Base-by-base conservation (phyloP, 2,329 filamentous ascomycete genomes). In the Pleomassaria siparia region DNA sequence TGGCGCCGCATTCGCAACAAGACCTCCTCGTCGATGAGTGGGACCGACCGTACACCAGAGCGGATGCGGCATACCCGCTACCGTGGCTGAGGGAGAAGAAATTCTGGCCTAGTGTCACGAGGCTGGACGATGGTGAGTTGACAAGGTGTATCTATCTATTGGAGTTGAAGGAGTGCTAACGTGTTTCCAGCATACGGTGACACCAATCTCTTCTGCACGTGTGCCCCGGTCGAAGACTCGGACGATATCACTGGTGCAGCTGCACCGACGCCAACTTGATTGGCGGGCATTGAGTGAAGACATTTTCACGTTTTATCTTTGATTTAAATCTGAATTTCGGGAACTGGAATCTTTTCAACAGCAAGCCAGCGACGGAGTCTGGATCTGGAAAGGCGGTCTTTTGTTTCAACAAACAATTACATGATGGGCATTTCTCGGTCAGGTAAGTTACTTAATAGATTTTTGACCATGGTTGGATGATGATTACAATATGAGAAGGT, bases 181-280 rank as follows among this genome's bases (percentile, higher is more conserved):
- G 12, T 22, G 4, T 16, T 16, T 16, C 25, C 59, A 92, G 89
- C 89, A 11, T 96, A 89, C 64, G 91, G 91, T 50, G 91, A 96
- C 67, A 82, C 86, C 64, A 95, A 96, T 75, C 82, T 96, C 51
- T 96, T 96, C 80, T 96, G 91, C 78, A 95, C 90, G 9, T 96
- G 91, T 70, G 87, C 89, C 30, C 90, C 91, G 0, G 88, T 95
- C 7, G 88, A 90, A 42, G 56, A 50, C 7, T 25, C 42, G 6
- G 59, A 56, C 20, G 61, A 64, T 32, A 63, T 71, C 24, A 71
- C 67, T 0, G 67, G 66, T 36, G 61, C 56, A 7, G 64, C 57
- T 16, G 67, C 65, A n/a, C 66, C 66, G 1, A 59, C 46, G 12
- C 62, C 67, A 0, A 70, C 67, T 5, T 70, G 26, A 59, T 28